Evolutionary conservation across 495 filamentous ascomycete genomes (phyloP).

Genomic region (Pyrenula massariospora): DNA sequence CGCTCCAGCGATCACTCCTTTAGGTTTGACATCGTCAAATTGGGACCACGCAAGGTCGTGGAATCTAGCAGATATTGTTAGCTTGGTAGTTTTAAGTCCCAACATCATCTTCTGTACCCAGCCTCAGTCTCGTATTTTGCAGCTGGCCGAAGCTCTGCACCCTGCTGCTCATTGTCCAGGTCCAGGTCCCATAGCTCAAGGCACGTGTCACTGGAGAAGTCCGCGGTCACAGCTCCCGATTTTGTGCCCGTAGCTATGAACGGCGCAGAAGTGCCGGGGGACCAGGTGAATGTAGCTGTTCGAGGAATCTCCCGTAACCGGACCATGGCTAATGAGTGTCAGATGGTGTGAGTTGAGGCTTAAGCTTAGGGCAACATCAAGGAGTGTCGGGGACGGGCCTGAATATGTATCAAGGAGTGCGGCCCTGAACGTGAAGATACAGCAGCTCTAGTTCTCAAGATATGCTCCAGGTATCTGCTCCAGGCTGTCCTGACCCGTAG

Average conservation of each 20-base stretch:
- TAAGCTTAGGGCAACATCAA: background rate
- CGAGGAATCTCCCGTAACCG: constrained; percentile 87
- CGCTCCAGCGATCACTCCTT: constrained; percentile 86
- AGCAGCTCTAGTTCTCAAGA: too few relatives aligned
- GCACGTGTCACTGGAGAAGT: constrained; percentile 95
- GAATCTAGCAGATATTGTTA: constrained; percentile 70
- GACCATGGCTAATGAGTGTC: constrained; percentile 57
- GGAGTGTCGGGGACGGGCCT: background rate
- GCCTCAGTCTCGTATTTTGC: constrained; percentile 80
- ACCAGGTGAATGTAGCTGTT: constrained; percentile 97
- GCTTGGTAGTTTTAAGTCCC: background rate
- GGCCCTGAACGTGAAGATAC: too few relatives aligned
- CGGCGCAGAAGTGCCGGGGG: constrained; percentile 59
- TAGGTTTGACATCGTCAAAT: constrained; percentile 59
- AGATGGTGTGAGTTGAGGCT: background rate
- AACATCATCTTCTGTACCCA: constrained; percentile 44
- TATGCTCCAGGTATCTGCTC: background rate
- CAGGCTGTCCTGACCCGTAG: background rate
- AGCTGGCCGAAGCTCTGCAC: constrained; percentile 73
- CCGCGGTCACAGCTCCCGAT: constrained; percentile 87
- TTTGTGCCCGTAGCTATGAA: constrained; percentile 90
- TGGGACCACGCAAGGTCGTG: constrained; percentile 93
- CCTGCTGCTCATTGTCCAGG: constrained; percentile 59
- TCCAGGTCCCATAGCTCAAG: constrained; percentile 93
- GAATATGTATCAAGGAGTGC: too few relatives aligned